Evolutionary conservation across 352 stramenopile species (phyloP).

Genomic region (Globisporangium nodosum): DNA sequence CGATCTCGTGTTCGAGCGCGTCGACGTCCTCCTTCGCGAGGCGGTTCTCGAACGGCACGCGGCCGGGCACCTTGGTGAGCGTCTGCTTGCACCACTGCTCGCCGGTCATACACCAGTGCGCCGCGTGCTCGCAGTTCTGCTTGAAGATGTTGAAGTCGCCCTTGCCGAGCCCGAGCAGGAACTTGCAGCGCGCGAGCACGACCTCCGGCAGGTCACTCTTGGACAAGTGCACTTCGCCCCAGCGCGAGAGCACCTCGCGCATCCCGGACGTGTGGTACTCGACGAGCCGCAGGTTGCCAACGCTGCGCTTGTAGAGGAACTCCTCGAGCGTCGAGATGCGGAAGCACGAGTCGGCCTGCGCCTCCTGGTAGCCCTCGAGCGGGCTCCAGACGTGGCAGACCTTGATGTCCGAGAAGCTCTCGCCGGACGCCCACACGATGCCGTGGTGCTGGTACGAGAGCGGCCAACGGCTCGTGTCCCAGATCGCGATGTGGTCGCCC

Average conservation of each 20-base stretch:
- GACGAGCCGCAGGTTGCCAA: conserved; percentile 63
- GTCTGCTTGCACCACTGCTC: conserved; percentile 89
- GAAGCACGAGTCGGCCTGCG: conserved; percentile 82
- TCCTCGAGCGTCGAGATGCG: conserved; percentile 84
- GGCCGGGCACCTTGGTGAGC: conserved; percentile 58
- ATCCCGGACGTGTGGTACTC: conserved; percentile 83
- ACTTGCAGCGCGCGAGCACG: conserved; percentile 77
- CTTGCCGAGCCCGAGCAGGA: conserved; percentile 63
- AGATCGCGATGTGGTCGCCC: conserved; percentile 82
- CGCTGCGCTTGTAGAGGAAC: conserved; percentile 64
- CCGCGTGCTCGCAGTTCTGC: conserved; percentile 85
- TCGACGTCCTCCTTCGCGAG: conserved; percentile 74
- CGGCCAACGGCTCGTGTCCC: conserved; percentile 82
- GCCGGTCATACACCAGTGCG: conserved; percentile 87
- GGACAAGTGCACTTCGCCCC: conserved; percentile 83
- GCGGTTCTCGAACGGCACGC: conserved; percentile 77
- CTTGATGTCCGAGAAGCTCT: conserved; percentile 49
- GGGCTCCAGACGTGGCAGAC: conserved; percentile 86
- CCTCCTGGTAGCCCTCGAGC: conserved; percentile 60
- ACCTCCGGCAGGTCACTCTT: conserved; percentile 80
- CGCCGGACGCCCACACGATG: conserved; percentile 78
- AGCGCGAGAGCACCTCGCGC: conserved; percentile 69
- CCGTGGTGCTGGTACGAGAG: conserved; percentile 85
- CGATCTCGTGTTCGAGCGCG: conserved; percentile 59
- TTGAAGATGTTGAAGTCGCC: conserved; percentile 87